Base-by-base conservation (phyloP, 1,139 yeast species). In the Hemisphaericaspora subhashii region DNA sequence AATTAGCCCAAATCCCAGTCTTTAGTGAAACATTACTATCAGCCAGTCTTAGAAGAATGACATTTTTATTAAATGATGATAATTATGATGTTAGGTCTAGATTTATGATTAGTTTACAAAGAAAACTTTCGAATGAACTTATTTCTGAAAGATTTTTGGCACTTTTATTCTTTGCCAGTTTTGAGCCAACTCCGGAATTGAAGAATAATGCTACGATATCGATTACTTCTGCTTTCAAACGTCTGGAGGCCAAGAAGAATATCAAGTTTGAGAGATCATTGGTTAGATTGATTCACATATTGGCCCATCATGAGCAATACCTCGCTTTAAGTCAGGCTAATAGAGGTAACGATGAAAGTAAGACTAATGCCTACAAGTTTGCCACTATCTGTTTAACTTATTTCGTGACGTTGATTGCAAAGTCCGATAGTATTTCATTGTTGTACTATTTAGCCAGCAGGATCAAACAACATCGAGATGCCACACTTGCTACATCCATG, bases 221-320 rank as follows among this genome's bases (percentile, higher is more conserved):
- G 96, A 72, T 87, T 6, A 70, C 72, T 35, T 83, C 94, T 1
- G 69, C 81, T 21, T 74, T 75, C 46, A 67, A 61, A 38, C 74
- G 77, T 55, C 64, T 62, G 16, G 69, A 66, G 38, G 53, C 58
- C 11, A 70, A 68, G 43, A 54, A 57, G 13, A 72, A 71, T 27
- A 64, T 83, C 10, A 65, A 64, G 29, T 72, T 79, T 62, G 92
- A 89, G 57, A 77, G 77, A 46, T 69, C 83, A 1, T 69, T 86
- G 39, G 80, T 85, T 2, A 68, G 95, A 37, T 65, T 88, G 20
- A 66, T 89, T 14, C 87, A 86, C 55, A 72, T 80, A 44, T 62
- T 88, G 25, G 79, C 94, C 0, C 95, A 87, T 53, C 89, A 86
- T 54, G 83, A 83, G 7, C 86, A 83, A 50, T 81, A 81, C 42